Conservation (phyloP, 306 rosid genomes). For the Argentina anserina region DNA sequence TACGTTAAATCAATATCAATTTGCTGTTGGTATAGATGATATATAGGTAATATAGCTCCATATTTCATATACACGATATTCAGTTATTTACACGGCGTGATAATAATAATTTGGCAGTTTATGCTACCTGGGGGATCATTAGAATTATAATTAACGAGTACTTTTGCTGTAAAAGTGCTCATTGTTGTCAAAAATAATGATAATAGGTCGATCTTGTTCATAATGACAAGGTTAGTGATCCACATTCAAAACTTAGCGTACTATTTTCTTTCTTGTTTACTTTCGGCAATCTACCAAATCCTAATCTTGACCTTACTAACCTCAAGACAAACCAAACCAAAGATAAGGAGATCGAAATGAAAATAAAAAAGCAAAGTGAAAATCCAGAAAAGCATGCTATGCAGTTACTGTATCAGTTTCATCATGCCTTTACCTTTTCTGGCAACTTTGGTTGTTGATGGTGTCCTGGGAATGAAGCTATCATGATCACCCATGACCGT, state of each 20-base stretch:
- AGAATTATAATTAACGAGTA: not conserved
- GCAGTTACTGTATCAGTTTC: not conserved
- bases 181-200: constrained; percentile 23
- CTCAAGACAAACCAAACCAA: constrained; percentile 21
- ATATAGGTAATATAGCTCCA: too few species aligned
- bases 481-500: not conserved
- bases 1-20: too few species aligned
- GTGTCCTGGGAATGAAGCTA: constrained; percentile 10
- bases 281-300: constrained; percentile 18
- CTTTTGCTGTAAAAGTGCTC: not conserved
- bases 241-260: constrained; percentile 1
- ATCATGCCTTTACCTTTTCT: not conserved
- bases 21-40: too few species aligned
- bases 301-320: constrained; percentile 8
- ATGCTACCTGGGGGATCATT: not conserved
- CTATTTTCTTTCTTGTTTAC: constrained; percentile 4
- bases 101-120: not conserved
- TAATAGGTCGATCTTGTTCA: constrained; percentile 19
- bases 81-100: too few species aligned
- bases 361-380: not conserved
- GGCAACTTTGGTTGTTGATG: constrained; percentile 16
- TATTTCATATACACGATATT: too few species aligned
- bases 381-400: not conserved
- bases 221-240: constrained; percentile 30
- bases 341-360: not conserved